These are phyloP conservation scores for Microbotryum scabiosae DNA, from an alignment of 1,284 basidiomycete species.

Conservation along the genomic window DNA sequence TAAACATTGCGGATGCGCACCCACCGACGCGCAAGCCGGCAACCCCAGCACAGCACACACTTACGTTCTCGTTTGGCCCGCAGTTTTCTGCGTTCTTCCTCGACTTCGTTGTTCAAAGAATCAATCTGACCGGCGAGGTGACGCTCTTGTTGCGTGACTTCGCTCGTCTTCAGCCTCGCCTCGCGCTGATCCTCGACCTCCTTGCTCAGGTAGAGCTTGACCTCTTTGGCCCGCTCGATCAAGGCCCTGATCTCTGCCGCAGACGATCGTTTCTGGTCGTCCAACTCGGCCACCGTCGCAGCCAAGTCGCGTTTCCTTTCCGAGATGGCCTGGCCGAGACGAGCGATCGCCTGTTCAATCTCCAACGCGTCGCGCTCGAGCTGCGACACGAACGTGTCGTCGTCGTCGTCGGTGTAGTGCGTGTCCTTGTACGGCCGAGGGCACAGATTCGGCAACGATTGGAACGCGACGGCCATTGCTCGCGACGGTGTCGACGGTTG, in stretches of 20 bases:
- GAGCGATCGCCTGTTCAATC: constrained; percentile 45
- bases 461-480: too few relatives aligned
- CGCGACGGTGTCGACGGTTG: too few relatives aligned
- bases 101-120: constrained; percentile 28
- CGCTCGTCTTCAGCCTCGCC: not conserved
- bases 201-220: constrained; percentile 15
- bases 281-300: constrained; percentile 26
- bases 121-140: constrained; percentile 33
- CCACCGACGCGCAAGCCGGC: not conserved
- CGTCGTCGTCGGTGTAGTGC: constrained; percentile 56
- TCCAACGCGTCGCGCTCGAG: constrained; percentile 60
- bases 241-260: constrained; percentile 8
- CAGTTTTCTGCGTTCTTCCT: constrained; percentile 29
- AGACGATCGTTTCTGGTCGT: constrained; percentile 19
- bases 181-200: constrained; percentile 10
- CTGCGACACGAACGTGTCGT: constrained; percentile 19
- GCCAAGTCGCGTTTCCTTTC: constrained; percentile 18
- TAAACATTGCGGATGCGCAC: not conserved
- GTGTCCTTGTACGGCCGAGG: constrained; percentile 47
- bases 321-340: constrained; percentile 32
- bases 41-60: not conserved
- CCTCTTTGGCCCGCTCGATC: constrained; percentile 27
- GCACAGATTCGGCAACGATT: too few relatives aligned
- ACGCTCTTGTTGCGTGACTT: constrained; percentile 1
- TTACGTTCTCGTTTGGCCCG: constrained; percentile 12